Conservation (phyloP, 2,329 filamentous ascomycete genomes). For the Ceratocystis harringtonii region DNA sequence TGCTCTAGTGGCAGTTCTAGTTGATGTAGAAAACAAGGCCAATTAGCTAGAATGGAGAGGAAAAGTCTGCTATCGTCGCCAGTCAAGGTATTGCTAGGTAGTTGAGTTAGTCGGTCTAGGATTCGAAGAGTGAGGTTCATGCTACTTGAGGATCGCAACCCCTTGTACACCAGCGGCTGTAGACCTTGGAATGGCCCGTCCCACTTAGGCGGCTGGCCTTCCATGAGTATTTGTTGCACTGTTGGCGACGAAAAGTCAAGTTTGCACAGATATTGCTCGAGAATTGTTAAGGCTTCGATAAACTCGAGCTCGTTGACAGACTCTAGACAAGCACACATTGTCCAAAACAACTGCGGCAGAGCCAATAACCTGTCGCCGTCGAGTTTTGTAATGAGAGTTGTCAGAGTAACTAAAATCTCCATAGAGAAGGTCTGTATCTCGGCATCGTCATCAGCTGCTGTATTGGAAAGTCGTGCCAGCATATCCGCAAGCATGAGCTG, state of each 20-base stretch:
- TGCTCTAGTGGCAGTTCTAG: constrained; percentile 50
- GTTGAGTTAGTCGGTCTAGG: constrained; percentile 60
- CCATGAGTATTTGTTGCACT: constrained; percentile 49
- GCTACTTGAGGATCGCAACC: constrained; percentile 71
- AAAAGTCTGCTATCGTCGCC: constrained; percentile 71
- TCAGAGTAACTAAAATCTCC: constrained; percentile 89
- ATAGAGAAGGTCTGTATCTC: constrained; percentile 96
- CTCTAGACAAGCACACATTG: constrained; percentile 86
- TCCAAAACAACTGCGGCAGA: constrained; percentile 98
- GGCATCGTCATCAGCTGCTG: constrained; percentile 82
- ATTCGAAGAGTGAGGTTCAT: constrained; percentile 63
- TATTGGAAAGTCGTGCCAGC: constrained; percentile 88
- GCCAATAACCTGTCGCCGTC: constrained; percentile 63
- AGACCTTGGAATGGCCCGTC: constrained; percentile 78
- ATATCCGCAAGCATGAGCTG: constrained; percentile 94
- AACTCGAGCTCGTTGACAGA: constrained; percentile 96
- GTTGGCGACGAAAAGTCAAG: constrained; percentile 63
- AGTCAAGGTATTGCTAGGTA: constrained; percentile 67
- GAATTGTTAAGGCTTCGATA: constrained; percentile 77
- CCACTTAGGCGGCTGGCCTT: constrained; percentile 74
- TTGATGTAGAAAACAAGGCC: constrained; percentile 68
- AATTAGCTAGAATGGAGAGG: constrained; percentile 78
- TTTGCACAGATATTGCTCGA: constrained; percentile 72
- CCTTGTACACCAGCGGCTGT: constrained; percentile 77
- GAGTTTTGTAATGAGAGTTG: constrained; percentile 77